These are phyloP conservation scores for Escallonia rubra DNA, from an alignment of 129 eudicot species.

Conservation along the genomic window DNA sequence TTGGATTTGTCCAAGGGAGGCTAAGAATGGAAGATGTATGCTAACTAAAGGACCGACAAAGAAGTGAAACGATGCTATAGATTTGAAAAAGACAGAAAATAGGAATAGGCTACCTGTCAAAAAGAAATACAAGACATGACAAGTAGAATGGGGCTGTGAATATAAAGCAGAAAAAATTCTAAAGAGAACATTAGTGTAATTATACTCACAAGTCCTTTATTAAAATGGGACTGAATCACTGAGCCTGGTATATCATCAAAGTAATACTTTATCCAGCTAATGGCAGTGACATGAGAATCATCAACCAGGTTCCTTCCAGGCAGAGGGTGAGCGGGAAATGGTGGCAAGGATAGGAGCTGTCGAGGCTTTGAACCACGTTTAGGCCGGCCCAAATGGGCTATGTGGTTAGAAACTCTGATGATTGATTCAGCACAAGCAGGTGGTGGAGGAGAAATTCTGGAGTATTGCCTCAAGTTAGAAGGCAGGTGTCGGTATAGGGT, in stretches of 20 bases:
- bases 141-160: no score
- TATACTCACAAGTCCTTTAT: constrained; percentile 70
- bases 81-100: no score
- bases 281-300: constrained; percentile 53
- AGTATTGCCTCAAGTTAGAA: constrained; percentile 31
- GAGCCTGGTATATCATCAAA: constrained; percentile 52
- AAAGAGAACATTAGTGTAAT: neutral
- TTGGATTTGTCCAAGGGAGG: no score
- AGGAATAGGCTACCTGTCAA: no score
- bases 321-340: constrained; percentile 66
- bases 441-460: constrained; percentile 54
- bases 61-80: no score
- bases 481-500: constrained; percentile 4
- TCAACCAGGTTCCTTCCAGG: constrained; percentile 41
- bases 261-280: constrained; percentile 88
- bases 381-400: constrained; percentile 59
- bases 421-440: constrained; percentile 30
- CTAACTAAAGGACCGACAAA: no score
- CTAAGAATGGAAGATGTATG: no score
- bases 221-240: constrained; percentile 62
- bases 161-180: no score
- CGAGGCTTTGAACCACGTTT: constrained; percentile 67
- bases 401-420: constrained; percentile 57
- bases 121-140: no score
- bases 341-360: constrained; percentile 80